These are phyloP conservation scores for Cutaneotrichosporon cavernicola DNA, from an alignment of 1,284 basidiomycete genomes.

Conservation along the genomic window DNA sequence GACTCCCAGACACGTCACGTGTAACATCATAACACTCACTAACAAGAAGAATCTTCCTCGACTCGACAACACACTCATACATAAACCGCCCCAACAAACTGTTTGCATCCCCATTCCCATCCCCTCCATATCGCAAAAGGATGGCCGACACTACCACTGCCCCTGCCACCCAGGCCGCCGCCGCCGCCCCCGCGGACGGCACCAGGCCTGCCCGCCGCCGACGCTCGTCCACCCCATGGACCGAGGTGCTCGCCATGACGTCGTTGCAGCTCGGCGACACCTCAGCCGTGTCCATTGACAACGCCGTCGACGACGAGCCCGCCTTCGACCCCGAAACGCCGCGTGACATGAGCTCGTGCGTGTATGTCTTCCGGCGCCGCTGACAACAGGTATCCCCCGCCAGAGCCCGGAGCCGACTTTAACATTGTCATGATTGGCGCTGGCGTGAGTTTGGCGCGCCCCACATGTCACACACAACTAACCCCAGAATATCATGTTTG, in stretches of 20 bases:
- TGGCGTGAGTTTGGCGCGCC: conserved; percentile 55
- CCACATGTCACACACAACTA: too few species aligned
- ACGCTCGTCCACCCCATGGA: conserved; percentile 16
- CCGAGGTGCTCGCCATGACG: conserved; percentile 20
- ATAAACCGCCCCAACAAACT: not conserved
- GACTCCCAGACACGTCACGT: too few species aligned
- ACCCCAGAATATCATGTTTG: conserved; percentile 79
- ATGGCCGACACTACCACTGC: not conserved
- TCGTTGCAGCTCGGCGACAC: not conserved
- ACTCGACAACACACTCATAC: not conserved
- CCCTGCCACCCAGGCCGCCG: not conserved
- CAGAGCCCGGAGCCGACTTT: conserved; percentile 63
- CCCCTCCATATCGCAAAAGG: not conserved
- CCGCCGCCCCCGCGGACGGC: too few species aligned
- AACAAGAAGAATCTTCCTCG: too few species aligned
- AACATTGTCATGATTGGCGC: conserved; percentile 90
- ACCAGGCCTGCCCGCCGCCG: not conserved
- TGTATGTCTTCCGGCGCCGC: not conserved
- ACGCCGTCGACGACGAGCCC: conserved; percentile 12
- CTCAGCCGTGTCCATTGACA: conserved; percentile 8
- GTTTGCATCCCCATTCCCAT: not conserved
- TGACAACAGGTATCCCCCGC: conserved; percentile 7
- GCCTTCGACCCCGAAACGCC: conserved; percentile 20
- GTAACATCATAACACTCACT: too few species aligned
- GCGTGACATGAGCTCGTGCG: conserved; percentile 16